A percentile compares a stretch with the other conserved stretches of the same genome.
These are phyloP conservation scores for Cytospora chrysosperma DNA, from an alignment of 2,329 filamentous ascomycete species.

Conservation along the genomic window DNA sequence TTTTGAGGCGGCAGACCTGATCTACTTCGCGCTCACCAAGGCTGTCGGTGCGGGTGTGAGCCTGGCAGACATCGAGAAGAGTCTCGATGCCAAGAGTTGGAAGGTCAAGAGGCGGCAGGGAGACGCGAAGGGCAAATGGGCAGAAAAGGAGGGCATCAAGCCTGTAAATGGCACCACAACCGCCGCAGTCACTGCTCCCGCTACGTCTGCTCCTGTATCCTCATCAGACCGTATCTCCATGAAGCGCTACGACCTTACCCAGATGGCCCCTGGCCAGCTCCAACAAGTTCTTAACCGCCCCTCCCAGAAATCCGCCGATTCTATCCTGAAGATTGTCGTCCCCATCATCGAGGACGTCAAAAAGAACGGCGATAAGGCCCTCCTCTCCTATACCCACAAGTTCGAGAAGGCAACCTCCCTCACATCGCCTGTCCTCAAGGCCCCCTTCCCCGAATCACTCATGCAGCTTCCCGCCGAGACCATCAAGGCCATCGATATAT, in stretches of 20 bases:
- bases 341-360: constrained; percentile 91
- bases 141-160: constrained; percentile 73
- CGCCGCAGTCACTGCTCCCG: constrained; percentile 34
- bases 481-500: constrained; percentile 86
- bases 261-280: constrained; percentile 64
- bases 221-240: constrained; percentile 67
- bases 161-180: constrained; percentile 38
- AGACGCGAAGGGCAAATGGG: constrained; percentile 92
- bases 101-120: constrained; percentile 93
- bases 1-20: constrained; percentile 90
- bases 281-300: constrained; percentile 78
- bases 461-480: constrained; percentile 87
- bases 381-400: constrained; percentile 93
- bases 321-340: constrained; percentile 84
- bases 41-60: constrained; percentile 82
- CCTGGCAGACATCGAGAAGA: constrained; percentile 86
- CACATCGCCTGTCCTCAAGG: constrained; percentile 82
- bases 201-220: constrained; percentile 28
- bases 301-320: constrained; percentile 91
- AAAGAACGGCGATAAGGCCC: constrained; percentile 77
- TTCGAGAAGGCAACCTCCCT: constrained; percentile 95
- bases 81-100: constrained; percentile 88
- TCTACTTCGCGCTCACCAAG: constrained; percentile 94
- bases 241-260: constrained; percentile 71
- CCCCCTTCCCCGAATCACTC: constrained; percentile 79